Evolutionary conservation across 148 eudicot species (phyloP), one percentile per base, ranked within the genome.

Genomic region (Dianthus caryophyllus): DNA sequence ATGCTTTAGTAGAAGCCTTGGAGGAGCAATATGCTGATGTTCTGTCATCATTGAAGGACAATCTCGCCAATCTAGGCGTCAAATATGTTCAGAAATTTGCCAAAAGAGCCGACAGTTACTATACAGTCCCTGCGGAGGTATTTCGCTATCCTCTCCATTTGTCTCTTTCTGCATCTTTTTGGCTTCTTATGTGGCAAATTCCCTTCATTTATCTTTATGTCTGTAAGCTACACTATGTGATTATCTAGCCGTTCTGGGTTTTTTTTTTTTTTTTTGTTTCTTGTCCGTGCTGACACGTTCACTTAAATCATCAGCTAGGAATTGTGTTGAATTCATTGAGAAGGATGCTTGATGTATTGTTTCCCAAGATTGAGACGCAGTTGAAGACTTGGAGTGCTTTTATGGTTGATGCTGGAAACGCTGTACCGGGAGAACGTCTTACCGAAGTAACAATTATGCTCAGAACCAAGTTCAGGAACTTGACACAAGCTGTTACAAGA

Each of bases 11-110:
- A 41, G 92, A 89, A 60, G 77, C 86, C 65, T 61, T 89, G 79
- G 92, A 89, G 64, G 78, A 73, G 71, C 86, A 83, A 54, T 83
- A 81, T 72, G 80, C 83, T 12, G 96, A 87, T 76, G 86, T 83
- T 54, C 69, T 89, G 73, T 80, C 86, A 70, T 88, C 92, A 16
- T 61, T 89, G 72, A 87, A 87, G 73, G 92, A 89, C 73, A 81
- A 78, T 75, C 69, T 78, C 26, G 66, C 85, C 61, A 83, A 74
- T 22, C 71, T 89, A 61, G 96, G 96, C 47, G 79, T 89, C 36
- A 89, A 87, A 63, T 87, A 87, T 62, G 86, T 89, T 12, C 96
- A 89, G 62, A 87, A 80, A 71, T 64, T 89, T 47, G 73, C 96
- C n/a, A 89, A 80, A 72, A 80, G 90, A 67, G 76, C 75, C 30